Evolutionary conservation across 345 rosid genomes (phyloP).

Genomic region (Atalantia buxifolia): DNA sequence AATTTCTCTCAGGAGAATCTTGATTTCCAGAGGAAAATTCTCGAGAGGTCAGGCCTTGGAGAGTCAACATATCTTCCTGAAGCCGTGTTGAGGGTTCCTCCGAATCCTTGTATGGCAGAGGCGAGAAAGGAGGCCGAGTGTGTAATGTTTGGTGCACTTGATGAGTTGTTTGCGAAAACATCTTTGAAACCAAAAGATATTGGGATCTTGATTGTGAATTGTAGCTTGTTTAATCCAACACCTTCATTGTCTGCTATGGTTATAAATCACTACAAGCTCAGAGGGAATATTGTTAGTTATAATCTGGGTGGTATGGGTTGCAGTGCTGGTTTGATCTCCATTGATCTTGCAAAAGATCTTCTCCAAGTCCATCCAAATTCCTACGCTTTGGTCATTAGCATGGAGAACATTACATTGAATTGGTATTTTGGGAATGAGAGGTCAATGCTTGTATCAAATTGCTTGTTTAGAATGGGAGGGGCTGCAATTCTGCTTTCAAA

Average conservation of each 20-base stretch:
- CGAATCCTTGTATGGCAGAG: constrained; percentile 42
- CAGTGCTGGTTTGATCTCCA: constrained; percentile 58
- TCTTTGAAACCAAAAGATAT: constrained; percentile 39
- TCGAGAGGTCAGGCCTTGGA: constrained; percentile 56
- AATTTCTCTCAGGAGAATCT: constrained; percentile 36
- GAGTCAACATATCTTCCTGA: constrained; percentile 49
- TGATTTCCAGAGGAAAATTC: constrained; percentile 43
- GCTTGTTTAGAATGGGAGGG: constrained; percentile 61
- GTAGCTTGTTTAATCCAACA: constrained; percentile 52
- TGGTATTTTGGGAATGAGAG: constrained; percentile 55
- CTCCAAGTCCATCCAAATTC: constrained; percentile 48
- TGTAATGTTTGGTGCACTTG: constrained; percentile 53
- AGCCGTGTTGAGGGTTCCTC: constrained; percentile 37
- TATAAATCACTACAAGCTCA: constrained; percentile 45
- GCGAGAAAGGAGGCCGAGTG: constrained; percentile 49
- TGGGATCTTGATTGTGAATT: constrained; percentile 48
- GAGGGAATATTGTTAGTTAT: constrained; percentile 47
- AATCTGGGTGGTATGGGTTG: constrained; percentile 69
- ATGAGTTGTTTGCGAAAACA: constrained; percentile 44
- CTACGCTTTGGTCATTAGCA: constrained; percentile 52
- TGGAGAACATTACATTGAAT: constrained; percentile 51
- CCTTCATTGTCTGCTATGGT: constrained; percentile 55
- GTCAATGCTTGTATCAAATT: constrained; percentile 52
- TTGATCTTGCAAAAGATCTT: constrained; percentile 51
- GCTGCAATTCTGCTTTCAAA: constrained; percentile 53